Conservation (phyloP, 1,284 basidiomycete genomes). For the Coniferiporia sulphurascens region DNA sequence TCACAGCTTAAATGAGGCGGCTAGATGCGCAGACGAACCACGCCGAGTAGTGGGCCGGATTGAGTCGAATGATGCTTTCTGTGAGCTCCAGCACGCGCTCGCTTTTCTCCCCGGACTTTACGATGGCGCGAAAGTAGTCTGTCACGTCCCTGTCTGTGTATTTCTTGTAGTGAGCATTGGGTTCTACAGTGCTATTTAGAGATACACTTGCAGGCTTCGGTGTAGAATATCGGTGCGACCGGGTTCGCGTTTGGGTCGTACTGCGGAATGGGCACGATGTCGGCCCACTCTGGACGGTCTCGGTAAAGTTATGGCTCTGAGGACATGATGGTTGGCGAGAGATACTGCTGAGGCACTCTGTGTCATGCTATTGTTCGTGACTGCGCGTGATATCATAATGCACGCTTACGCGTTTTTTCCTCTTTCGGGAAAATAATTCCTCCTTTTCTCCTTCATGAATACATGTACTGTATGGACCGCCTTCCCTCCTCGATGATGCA, state of each 20-base stretch:
- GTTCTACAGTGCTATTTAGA: constrained; percentile 3
- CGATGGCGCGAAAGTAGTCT: constrained; percentile 83
- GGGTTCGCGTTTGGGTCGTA: constrained; percentile 68
- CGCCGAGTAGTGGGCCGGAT: constrained; percentile 92
- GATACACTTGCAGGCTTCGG: constrained; percentile 68
- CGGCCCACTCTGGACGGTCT: constrained; percentile 70
- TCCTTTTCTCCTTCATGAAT: too few species aligned
- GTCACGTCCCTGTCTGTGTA: constrained; percentile 84
- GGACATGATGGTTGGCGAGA: not conserved
- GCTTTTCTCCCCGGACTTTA: constrained; percentile 72
- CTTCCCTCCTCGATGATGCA: too few species aligned
- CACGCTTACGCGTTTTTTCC: too few species aligned
- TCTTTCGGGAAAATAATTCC: too few species aligned
- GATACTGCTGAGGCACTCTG: too few species aligned
- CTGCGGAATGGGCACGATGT: constrained; percentile 77
- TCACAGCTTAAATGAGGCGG: constrained; percentile 1
- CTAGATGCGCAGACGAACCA: constrained; percentile 52
- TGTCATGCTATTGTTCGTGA: too few species aligned
- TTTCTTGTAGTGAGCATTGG: constrained; percentile 10
- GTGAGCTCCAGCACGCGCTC: constrained; percentile 80
- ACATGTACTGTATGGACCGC: too few species aligned
- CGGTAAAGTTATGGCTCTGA: constrained; percentile 39
- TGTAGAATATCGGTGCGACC: constrained; percentile 87
- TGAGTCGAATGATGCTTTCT: constrained; percentile 78
- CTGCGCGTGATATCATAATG: too few species aligned